Evolutionary conservation across 108 stramenopile genomes (phyloP).

Genomic region (Phaeodactylum tricornutum): DNA sequence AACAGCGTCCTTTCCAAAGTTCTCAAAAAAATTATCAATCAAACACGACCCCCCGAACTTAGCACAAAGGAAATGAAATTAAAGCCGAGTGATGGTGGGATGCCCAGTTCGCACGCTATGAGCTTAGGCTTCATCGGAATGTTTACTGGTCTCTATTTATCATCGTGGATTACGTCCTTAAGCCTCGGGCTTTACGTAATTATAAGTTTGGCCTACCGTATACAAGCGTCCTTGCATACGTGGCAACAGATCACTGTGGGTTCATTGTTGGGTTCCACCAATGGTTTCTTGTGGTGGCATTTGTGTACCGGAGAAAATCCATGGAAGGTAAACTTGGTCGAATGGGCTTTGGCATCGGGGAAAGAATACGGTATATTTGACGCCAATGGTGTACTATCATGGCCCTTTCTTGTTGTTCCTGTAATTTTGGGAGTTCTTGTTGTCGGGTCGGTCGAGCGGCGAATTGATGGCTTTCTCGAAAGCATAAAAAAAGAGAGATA

Average conservation of each 20-base stretch:
- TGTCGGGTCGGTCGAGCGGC: slow-evolving; percentile 71
- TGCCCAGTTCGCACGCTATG: slow-evolving; percentile 84
- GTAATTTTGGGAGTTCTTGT: slow-evolving; percentile 53
- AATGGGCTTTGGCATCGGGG: slow-evolving; percentile 1
- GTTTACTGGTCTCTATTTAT: slow-evolving; percentile 18
- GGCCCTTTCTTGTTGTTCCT: slow-evolving; percentile 36
- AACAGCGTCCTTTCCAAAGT: slow-evolving; percentile 24
- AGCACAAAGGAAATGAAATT: slow-evolving; percentile 33
- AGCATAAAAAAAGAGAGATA: no score
- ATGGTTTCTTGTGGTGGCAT: slow-evolving; percentile 51
- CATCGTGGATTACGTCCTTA: slow-evolving; percentile 1
- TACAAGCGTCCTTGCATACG: slow-evolving; percentile 52
- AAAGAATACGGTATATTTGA: slow-evolving; percentile 26
- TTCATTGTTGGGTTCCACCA: slow-evolving; percentile 33
- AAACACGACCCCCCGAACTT: slow-evolving; percentile 7
- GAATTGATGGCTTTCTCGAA: slow-evolving; percentile 21
- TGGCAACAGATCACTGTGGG: slow-evolving; percentile 64
- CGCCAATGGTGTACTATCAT: slow-evolving; percentile 45
- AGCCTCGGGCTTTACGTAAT: slow-evolving; percentile 5
- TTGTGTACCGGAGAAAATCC: slow-evolving; percentile 29
- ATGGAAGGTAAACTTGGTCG: slow-evolving; percentile 13
- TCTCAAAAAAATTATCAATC: slow-evolving; percentile 1
- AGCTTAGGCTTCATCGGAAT: slow-evolving; percentile 76
- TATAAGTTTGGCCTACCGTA: slow-evolving; percentile 49
- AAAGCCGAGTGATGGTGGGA: slow-evolving; percentile 72